phyloP scores from a whole-genome alignment of 140 eudicot genomes.

The Bidens hawaiensis region DNA sequence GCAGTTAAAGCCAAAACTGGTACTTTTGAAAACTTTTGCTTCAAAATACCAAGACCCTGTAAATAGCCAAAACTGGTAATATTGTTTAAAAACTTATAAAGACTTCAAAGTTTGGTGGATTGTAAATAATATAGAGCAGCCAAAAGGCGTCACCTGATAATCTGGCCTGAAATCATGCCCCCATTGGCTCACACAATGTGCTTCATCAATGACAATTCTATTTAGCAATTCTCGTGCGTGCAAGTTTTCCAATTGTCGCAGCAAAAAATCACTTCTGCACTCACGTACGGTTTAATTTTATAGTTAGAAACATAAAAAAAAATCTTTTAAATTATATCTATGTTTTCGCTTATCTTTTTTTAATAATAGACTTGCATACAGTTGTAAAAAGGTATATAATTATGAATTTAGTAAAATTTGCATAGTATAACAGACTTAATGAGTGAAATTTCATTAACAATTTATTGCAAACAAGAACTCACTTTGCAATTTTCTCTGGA shows the following conservation, averaged over 20 bases:
- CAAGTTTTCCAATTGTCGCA: conserved; percentile 72
- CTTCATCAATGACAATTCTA: conserved; percentile 96
- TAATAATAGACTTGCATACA: conserved; percentile 17
- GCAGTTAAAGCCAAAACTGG: conserved; percentile 99
- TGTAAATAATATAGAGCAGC: conserved; percentile 10
- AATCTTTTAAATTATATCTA: neutral
- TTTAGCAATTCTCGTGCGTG: conserved; percentile 71
- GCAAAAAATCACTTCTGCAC: conserved; percentile 84
- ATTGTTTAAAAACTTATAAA: neutral
- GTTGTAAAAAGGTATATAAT: conserved; percentile 5
- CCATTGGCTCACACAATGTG: conserved; percentile 99
- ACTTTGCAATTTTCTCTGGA: conserved; percentile 96
- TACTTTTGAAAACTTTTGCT: conserved; percentile 81
- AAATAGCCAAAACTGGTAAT: conserved; percentile 19
- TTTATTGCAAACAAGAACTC: conserved; percentile 19
- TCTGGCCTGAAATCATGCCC: conserved; percentile 99
- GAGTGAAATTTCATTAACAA: neutral
- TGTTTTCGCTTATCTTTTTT: conserved; percentile 7
- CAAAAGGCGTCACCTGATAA: conserved; percentile 64
- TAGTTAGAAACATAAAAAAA: conserved; percentile 16
- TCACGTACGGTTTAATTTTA: conserved; percentile 10
- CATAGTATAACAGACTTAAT: neutral
- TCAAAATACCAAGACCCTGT: conserved; percentile 96
- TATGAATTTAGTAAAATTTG: neutral
- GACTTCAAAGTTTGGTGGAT: neutral